Base-by-base conservation (phyloP, 2,329 filamentous ascomycete genomes). In the Arthrobotrys iridis region DNA sequence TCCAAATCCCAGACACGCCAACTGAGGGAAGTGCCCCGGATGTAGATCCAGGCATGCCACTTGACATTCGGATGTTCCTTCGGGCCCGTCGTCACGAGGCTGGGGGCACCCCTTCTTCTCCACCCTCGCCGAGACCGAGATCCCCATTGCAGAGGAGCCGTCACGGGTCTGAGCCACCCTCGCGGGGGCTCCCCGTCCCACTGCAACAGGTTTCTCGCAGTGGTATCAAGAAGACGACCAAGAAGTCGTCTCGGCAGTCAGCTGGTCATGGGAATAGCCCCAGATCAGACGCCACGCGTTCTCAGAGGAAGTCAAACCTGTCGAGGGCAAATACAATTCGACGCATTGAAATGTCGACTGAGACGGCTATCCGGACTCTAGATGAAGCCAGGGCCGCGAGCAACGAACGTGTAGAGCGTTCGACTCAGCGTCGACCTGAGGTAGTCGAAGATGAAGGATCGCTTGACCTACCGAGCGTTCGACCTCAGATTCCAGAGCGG, bases 41-140 rank as follows among this genome's bases (percentile, higher is more conserved):
- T 18, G 35, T 30, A 18, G 37, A 24, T 66, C 35, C 62, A 40
- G 50, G 48, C 45, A 55, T 66, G 62, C 48, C 48, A 26, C 24
- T 43, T 15, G 62, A 66, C 35, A n/a, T 50, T 8, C 24, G 41
- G 7, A 1, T 40, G 45, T 64, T 64, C 33, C 7, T 64, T 40
- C 4, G 60, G 2, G 45, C 18, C 15, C 37, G 46, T 4, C 41
- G 45, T 8, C n/a, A 26, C 4, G 43, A 45, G 60, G 60, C 60
- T 63, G 59, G 59, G 59, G 59, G 43, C 28, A 15, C 58, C 41
- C 43, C 43, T 41, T 52, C 59, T 26, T 48, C 59, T 40, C 59
- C 59, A 55, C 18, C 50, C 50, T 55, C 50, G 50, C 50, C 50
- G 50, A 55, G 59, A 37, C 59, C 45, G 28, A 65, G 24, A 52